Evolutionary conservation across 768 basidiomycete genomes (phyloP), one percentile per base, ranked within the genome.

Genomic region (Rossbeevera mucosa): DNA sequence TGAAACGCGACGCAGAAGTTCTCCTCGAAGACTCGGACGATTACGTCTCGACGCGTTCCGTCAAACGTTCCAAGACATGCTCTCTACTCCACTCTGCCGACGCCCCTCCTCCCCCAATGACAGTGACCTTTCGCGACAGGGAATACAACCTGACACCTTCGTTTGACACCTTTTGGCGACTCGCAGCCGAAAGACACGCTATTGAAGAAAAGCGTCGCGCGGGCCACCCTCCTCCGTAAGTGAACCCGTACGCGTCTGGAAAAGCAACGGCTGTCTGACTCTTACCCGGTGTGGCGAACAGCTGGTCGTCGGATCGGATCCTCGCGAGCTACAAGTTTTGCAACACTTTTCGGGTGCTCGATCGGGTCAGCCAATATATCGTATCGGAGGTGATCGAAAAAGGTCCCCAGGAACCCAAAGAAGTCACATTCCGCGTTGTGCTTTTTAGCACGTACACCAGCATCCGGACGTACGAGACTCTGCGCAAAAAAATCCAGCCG

Each of bases 371-470:
- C 26, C 89, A 91, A 59, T 91, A 76, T 56, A 72, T 91, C 51
- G 75, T 91, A 28, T 60, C 66, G 6, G 77, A 88, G 50, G 86
- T 91, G 54, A 82, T 91, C 55, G 76, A 83, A 58, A 79, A 80
- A 60, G 88, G 88, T 33, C 72, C 80, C 2, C 82, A 83, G 58
- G 68, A 73, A 26, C 76, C 78, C 20, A 67, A 69, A 13, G 89
- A 91, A 65, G 64, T 88, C 48, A 76, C 80, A 21, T 91, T 91
- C 58, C 84, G 89, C 42, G 77, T 91, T 51, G 57, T 79, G 53
- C 73, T 91, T 36, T 91, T 86, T 74, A 85, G 83, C 60, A 73
- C 72, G 12, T 91, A 86, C 72, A 87, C 83, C 57, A 81, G 71
- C 58, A 82, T 85, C 41, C 79, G 79, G 52, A 91, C 89, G 8